Conservation (phyloP, 441 rosid species). For the Metrosideros polymorpha region DNA sequence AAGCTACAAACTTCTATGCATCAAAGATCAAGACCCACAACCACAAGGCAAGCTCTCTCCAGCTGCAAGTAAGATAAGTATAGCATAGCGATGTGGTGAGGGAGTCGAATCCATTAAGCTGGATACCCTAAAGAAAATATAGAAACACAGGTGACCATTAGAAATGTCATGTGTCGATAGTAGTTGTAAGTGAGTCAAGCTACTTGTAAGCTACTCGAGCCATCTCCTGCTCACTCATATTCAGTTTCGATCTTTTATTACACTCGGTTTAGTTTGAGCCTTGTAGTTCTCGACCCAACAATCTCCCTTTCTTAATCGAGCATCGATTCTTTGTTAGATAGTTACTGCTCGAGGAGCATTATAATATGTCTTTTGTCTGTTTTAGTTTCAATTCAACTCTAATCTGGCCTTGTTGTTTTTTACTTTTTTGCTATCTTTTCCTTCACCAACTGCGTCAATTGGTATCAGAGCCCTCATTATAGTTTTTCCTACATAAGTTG, state of each 20-base stretch:
- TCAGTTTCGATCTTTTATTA: neutral
- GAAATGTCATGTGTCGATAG: neutral
- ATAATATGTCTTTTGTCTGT: no score
- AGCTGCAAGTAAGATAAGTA: neutral
- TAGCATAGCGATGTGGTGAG: neutral
- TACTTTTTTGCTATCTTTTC: neutral
- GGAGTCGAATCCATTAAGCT: neutral
- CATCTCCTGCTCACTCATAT: neutral
- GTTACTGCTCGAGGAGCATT: neutral
- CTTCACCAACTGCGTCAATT: no score
- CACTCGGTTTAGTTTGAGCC: neutral
- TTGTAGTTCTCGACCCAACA: neutral
- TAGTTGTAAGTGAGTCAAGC: neutral
- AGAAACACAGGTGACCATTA: neutral
- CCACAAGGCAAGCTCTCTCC: neutral
- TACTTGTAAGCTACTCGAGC: neutral
- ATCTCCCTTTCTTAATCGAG: neutral
- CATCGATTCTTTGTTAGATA: neutral
- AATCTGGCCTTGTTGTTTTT: no score
- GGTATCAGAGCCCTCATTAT: no score
- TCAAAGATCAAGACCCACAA: neutral
- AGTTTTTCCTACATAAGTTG: no score
- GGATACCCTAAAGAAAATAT: neutral
- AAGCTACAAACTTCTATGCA: neutral
- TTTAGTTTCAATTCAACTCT: no score